Evolutionary conservation across 129 eudicot species (phyloP).

Genomic region (Kitagawia praeruptora): DNA sequence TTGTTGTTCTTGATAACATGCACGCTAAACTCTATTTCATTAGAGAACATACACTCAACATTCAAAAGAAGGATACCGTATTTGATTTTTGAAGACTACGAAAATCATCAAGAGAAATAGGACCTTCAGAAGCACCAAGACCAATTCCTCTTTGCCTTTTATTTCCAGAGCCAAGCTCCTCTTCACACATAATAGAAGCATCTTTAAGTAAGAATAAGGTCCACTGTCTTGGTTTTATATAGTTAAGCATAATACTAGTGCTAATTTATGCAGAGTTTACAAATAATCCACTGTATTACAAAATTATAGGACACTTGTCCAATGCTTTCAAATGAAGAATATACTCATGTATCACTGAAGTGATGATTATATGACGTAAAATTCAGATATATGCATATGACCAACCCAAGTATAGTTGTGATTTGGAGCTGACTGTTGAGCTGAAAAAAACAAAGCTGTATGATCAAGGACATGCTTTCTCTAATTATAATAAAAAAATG

Average conservation of each 20-base stretch:
- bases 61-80: too few species aligned
- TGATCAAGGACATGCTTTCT: background rate
- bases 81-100: too few species aligned
- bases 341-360: background rate
- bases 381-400: background rate
- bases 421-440: background rate
- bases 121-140: too few species aligned
- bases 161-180: too few species aligned
- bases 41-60: too few species aligned
- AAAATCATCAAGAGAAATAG: too few species aligned
- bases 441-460: background rate
- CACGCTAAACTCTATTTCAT: too few species aligned
- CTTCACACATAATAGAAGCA: slow-evolving; percentile 17
- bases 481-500: background rate
- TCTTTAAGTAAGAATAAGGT: slow-evolving; percentile 5
- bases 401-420: background rate
- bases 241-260: background rate
- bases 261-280: background rate
- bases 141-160: too few species aligned
- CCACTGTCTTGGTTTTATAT: background rate
- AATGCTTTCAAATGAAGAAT: background rate
- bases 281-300: background rate
- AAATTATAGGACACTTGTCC: background rate
- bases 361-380: background rate
- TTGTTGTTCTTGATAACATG: too few species aligned